phyloP scores from a whole-genome alignment of 257 asterid genomes.

The Nicotiana noctiflora region DNA sequence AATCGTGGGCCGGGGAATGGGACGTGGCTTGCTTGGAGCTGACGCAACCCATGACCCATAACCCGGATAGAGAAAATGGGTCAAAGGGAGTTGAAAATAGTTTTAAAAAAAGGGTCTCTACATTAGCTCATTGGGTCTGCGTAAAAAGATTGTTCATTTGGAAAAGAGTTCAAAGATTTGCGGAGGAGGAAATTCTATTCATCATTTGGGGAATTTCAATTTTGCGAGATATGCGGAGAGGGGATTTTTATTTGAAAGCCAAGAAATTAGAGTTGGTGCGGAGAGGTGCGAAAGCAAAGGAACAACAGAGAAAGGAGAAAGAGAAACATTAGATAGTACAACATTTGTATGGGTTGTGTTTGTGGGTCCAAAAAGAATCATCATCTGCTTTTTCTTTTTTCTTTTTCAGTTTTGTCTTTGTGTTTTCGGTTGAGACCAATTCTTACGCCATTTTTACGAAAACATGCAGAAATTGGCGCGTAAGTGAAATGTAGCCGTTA shows the following conservation, averaged over 20 bases:
- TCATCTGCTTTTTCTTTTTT: not conserved
- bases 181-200: not conserved
- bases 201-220: not conserved
- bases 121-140: slow-evolving; percentile 22
- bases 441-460: not conserved
- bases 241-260: slow-evolving; percentile 1
- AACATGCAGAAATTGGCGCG: not conserved
- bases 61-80: slow-evolving; percentile 34
- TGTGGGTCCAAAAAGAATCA: slow-evolving; percentile 14
- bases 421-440: not conserved
- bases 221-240: slow-evolving; percentile 34
- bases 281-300: slow-evolving; percentile 14
- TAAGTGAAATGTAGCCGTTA: slow-evolving; percentile 22
- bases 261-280: slow-evolving; percentile 8
- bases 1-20: slow-evolving; percentile 18
- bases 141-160: slow-evolving; percentile 13
- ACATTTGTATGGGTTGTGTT: not conserved
- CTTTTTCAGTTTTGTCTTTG: not conserved
- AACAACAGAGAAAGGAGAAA: not conserved
- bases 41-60: slow-evolving; percentile 82
- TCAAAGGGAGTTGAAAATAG: slow-evolving; percentile 23
- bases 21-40: slow-evolving; percentile 67
- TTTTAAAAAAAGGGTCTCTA: slow-evolving; percentile 27
- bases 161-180: slow-evolving; percentile 25
- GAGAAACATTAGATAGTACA: no score